Base-by-base conservation (phyloP, 148 eudicot species). In the Tetragonia tetragonoides region DNA sequence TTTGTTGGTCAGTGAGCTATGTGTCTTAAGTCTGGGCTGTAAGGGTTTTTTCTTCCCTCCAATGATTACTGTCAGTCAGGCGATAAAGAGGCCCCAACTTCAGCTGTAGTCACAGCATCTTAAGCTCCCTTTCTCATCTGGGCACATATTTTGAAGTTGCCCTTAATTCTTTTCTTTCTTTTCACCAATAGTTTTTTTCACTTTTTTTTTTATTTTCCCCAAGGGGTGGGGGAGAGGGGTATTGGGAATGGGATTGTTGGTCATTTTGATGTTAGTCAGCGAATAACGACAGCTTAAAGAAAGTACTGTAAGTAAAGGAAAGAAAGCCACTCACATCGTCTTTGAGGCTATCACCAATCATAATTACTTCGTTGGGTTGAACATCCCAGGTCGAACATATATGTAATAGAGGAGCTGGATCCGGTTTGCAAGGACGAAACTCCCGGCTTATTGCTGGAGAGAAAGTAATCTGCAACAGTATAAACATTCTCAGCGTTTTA, bases 341-440 rank as follows among this genome's bases (percentile, higher is more conserved):
- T 83, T 93, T 93, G 75, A 95, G 97, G 85, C 99, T 95, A 82
- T 95, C 99, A 28, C 97, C 99, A 72, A 95, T 81, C 99, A 95
- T 95, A 84, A 95, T 85, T 54, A 95, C 97, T 86, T 95, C 97
- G 81, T 86, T 77, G 37, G 97, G 94, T 46, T 84, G 83, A 81
- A 95, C 78, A 21, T 79, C 88, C 99, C 99, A 95, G 20, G 80
- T 73, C 67, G 97, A 74, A 76, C 99, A 95, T 73, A 95, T 95
- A 78, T 93, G 99, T 66, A 93, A 82, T 39, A 95, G 83, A 28
- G 99, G 99, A 80, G 94, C 96, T 66, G 99, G 99, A 81, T 95
- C 90, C 47, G 99, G 99, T 85, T 95, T 95, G 79, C 81, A 95
- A 62, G 99, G 99, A 12, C 87, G 91, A 81, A 87, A 95, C 72